Conservation (phyloP, 1,284 basidiomycete species). For the Tilletia caries region DNA sequence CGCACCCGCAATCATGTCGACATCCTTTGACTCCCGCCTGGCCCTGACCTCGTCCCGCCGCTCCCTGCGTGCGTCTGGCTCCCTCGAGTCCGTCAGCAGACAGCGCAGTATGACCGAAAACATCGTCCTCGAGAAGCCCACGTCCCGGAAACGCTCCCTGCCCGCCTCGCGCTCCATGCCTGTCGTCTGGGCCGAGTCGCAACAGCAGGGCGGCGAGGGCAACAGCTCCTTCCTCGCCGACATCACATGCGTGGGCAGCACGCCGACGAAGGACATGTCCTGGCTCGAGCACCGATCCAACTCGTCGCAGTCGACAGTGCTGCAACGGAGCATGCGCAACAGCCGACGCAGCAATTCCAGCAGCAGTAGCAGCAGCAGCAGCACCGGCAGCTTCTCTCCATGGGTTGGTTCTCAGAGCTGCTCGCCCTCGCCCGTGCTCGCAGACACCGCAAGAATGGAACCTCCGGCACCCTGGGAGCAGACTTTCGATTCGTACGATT, state of each 20-base stretch:
- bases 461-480: constrained; percentile 4
- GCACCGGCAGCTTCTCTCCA: background rate
- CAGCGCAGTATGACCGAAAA: background rate
- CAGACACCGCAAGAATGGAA: background rate
- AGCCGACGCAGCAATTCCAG: background rate
- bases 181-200: background rate
- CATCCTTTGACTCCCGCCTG: background rate
- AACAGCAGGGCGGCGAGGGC: too few species aligned
- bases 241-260: background rate
- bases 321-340: background rate
- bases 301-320: background rate
- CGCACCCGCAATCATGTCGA: background rate
- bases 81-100: background rate
- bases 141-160: background rate
- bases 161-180: background rate
- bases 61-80: background rate
- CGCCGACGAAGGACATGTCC: background rate
- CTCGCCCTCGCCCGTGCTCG: background rate
- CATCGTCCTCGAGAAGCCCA: background rate
- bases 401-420: background rate
- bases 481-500: background rate
- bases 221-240: too few species aligned
- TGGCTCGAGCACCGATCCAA: background rate
- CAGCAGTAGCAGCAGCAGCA: background rate
- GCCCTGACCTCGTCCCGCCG: background rate